Conservation (phyloP, 2,329 filamentous ascomycete species). For the Trichoderma hamatum region DNA sequence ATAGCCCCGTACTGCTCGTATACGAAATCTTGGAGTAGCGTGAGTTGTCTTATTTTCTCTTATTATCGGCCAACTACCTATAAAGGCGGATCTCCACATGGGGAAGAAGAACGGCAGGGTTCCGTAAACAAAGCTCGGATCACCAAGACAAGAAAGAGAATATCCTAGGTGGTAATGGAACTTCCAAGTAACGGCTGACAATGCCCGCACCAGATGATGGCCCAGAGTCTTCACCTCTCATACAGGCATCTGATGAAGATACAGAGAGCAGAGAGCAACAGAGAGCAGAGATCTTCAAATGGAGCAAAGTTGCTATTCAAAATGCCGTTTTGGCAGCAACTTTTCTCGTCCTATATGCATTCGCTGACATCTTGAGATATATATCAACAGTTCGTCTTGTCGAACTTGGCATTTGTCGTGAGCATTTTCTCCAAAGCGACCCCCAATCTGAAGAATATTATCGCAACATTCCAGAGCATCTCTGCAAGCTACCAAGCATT, state of each 20-base stretch:
- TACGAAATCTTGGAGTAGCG: conserved; percentile 2
- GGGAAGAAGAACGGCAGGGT: not conserved
- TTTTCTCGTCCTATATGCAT: conserved; percentile 17
- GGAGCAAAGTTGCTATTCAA: not conserved
- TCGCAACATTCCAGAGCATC: conserved; percentile 11
- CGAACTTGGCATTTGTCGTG: conserved; percentile 14
- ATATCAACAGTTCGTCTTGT: conserved; percentile 10
- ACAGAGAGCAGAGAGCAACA: not conserved
- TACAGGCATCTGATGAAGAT: not conserved
- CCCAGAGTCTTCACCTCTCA: not conserved
- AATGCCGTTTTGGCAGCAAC: not conserved
- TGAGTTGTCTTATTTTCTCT: not conserved
- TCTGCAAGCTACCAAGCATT: conserved; percentile 14
- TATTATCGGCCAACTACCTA: not conserved
- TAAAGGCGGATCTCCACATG: not conserved
- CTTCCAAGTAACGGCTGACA: not conserved
- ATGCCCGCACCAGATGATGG: not conserved
- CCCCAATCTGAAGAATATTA: not conserved
- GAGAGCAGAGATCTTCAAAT: not conserved
- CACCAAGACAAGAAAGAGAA: not conserved
- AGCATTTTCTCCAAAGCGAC: conserved; percentile 4
- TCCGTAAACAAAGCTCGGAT: not conserved
- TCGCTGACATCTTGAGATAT: conserved; percentile 14
- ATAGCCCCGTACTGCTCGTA: no score
- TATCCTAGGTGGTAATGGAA: not conserved